Evolutionary conservation across 2,329 filamentous ascomycete genomes (phyloP).

Genomic region (Sordariomycetes sp.): DNA sequence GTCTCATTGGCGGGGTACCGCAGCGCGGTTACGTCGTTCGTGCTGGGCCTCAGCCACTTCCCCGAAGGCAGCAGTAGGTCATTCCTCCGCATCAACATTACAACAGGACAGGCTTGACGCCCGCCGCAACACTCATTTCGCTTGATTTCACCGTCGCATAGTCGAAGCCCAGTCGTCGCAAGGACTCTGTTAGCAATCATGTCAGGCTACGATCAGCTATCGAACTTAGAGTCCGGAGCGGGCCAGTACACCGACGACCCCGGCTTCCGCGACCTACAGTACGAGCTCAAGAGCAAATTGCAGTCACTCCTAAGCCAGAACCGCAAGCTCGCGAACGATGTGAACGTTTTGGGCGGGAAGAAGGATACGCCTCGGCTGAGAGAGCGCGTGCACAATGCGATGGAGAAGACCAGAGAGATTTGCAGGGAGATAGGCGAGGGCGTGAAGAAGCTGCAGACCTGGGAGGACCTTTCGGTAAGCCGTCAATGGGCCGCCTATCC

Average conservation of each 20-base stretch:
- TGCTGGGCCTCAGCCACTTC: not conserved
- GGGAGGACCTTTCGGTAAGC: slow-evolving; percentile 72
- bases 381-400: slow-evolving; percentile 78
- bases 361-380: slow-evolving; percentile 85
- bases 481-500: too few species aligned
- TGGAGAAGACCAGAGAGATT: slow-evolving; percentile 76
- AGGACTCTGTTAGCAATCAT: too few species aligned
- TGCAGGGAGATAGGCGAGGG: slow-evolving; percentile 93
- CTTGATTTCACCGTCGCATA: too few species aligned
- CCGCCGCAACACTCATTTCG: too few species aligned
- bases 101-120: slow-evolving; percentile 7
- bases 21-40: slow-evolving; percentile 1
- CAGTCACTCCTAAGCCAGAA: slow-evolving; percentile 87
- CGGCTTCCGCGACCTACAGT: slow-evolving; percentile 76
- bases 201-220: slow-evolving; percentile 89
- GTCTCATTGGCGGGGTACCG: too few species aligned
- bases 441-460: slow-evolving; percentile 83
- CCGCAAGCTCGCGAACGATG: slow-evolving; percentile 72
- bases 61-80: not conserved
- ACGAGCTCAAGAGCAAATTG: slow-evolving; percentile 76
- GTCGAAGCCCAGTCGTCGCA: too few species aligned
- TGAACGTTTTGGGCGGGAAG: slow-evolving; percentile 78
- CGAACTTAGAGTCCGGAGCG: slow-evolving; percentile 66
- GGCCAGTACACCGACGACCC: slow-evolving; percentile 88
- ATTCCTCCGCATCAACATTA: slow-evolving; percentile 4